These are phyloP conservation scores for Elongisporangium anandrum DNA, from an alignment of 352 stramenopile genomes.

Conservation along the genomic window DNA sequence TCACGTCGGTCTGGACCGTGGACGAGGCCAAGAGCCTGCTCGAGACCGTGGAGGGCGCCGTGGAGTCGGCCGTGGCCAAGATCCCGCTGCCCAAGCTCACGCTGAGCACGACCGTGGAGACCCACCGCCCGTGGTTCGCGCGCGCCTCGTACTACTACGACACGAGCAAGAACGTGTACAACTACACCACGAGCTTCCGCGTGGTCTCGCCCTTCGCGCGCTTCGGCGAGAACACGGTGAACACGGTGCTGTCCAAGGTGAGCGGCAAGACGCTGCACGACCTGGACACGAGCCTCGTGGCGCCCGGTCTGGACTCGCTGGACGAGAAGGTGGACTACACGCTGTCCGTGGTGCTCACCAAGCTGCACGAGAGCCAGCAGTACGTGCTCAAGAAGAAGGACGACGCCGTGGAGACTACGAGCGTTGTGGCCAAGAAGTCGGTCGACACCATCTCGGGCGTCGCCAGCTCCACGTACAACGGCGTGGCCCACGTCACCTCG, in stretches of 20 bases:
- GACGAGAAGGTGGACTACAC: slow-evolving; percentile 65
- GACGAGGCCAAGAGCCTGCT: not conserved
- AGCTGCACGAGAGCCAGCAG: slow-evolving; percentile 56
- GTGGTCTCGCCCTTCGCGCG: slow-evolving; percentile 57
- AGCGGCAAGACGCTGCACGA: slow-evolving; percentile 55
- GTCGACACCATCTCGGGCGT: slow-evolving; percentile 32
- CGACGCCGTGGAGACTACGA: slow-evolving; percentile 30
- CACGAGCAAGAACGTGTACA: slow-evolving; percentile 74
- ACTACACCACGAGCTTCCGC: slow-evolving; percentile 79
- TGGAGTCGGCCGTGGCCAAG: not conserved
- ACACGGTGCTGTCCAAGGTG: slow-evolving; percentile 57
- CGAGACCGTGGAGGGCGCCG: not conserved
- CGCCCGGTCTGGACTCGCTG: slow-evolving; percentile 43
- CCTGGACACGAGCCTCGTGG: slow-evolving; percentile 46
- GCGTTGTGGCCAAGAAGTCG: slow-evolving; percentile 36
- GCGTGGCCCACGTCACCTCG: slow-evolving; percentile 16
- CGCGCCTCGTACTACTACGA: slow-evolving; percentile 78
- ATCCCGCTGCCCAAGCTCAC: not conserved
- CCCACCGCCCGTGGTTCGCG: slow-evolving; percentile 64
- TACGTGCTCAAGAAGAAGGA: slow-evolving; percentile 71
- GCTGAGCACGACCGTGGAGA: slow-evolving; percentile 4
- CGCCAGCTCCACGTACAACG: slow-evolving; percentile 35
- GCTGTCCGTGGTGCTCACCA: slow-evolving; percentile 44
- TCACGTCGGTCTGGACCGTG: not conserved
- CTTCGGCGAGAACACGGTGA: slow-evolving; percentile 60